Evolutionary conservation across 257 asterid genomes (phyloP), one percentile per base, ranked within the genome.

Genomic region (Nicotiana attenuata): DNA sequence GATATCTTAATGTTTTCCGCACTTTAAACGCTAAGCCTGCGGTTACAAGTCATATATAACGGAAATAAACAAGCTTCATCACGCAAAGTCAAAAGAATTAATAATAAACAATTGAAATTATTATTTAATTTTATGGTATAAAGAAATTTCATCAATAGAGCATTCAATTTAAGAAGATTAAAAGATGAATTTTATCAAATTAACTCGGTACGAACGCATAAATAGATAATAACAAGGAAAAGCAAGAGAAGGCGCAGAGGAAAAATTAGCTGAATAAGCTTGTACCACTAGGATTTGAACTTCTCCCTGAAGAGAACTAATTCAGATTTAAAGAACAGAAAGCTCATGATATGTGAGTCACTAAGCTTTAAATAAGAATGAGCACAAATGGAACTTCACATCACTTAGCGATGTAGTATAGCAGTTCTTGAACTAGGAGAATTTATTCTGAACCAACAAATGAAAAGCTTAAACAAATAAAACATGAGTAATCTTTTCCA

Each of bases 401-500:
- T 7, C 38, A 22, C 20, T 38, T 26, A 60, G 82, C 57, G 38
- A 47, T 50, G 24, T 47, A 47, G 61, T 15, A 22, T 45, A 15
- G 41, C 17, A 73, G 52, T 73, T 73, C 38, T 73, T 47, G 45
- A 33, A 47, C 63, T 50, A 14, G 79, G 38, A 47, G 45, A 73
- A 47, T 3, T 50, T 22, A 73, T 24, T 24, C 26, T 47, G 45
- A 73, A 73, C 41, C 41, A 73, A 24, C 79, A 47, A 73, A 47
- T 20, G 10, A 73, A 73, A 73, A 73, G 38, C 22, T 45, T 47
- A 73, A 47, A 24, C 61, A 73, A 47, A 76, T 28, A 84, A 78
- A 19, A 19, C 67, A 65, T 26, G 20, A 20, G 55, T 53, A 28
- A 16, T 80, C 41, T 45, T 63, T 79, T 41, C 63, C 93, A 65